Percentiles rank a stretch among this genome's conserved stretches.
Conservation (phyloP, 139 green algal species). For the Dunaliella primolecta region DNA sequence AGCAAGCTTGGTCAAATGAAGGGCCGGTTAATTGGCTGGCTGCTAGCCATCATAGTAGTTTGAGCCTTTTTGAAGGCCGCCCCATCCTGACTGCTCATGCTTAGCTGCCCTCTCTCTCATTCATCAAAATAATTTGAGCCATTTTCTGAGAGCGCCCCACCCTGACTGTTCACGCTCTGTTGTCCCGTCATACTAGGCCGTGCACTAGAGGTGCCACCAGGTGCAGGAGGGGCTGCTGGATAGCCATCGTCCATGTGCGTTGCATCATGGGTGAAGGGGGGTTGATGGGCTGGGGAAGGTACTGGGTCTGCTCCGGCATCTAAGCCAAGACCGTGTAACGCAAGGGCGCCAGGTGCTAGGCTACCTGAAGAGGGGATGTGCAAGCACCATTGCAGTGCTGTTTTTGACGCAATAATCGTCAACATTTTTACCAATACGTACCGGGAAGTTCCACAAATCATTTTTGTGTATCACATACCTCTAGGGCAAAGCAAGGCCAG, state of each 20-base stretch:
- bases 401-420: no score
- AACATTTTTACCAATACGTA: no score
- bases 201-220: neutral
- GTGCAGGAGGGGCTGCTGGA: neutral
- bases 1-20: no score
- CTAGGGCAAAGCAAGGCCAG: no score
- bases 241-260: neutral
- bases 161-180: neutral
- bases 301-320: neutral
- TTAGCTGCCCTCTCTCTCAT: neutral
- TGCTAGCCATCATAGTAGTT: constrained; percentile 2
- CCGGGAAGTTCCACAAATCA: no score
- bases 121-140: constrained; percentile 1
- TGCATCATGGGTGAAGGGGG: neutral
- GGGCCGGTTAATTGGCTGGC: no score
- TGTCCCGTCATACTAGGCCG: neutral
- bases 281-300: no score
- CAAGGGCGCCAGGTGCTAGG: neutral
- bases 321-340: neutral
- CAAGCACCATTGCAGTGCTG: no score
- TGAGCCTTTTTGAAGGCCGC: neutral
- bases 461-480: no score
- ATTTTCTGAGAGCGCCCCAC: neutral
- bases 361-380: no score
- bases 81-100: neutral